Conservation (phyloP, 768 basidiomycete species). For the Melanogaster broomeanus region DNA sequence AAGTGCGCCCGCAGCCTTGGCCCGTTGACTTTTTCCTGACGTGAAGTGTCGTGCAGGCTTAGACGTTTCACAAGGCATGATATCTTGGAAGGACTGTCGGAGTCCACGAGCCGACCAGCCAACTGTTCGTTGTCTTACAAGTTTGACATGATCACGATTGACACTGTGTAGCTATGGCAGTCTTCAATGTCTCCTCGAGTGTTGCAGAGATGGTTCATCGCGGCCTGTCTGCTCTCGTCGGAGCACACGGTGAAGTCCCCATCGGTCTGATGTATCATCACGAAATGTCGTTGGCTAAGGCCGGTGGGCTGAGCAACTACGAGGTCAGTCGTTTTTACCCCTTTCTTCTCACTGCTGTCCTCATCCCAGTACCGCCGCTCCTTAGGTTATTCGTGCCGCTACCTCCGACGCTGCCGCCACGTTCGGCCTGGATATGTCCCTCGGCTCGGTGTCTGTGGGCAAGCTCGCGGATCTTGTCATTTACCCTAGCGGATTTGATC, state of each 20-base stretch:
- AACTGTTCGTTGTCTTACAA: conserved; percentile 46
- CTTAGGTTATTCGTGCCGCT: conserved; percentile 66
- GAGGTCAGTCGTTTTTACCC: conserved; percentile 46
- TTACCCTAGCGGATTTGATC: conserved; percentile 60
- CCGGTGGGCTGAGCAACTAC: conserved; percentile 69
- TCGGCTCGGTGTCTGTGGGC: conserved; percentile 63
- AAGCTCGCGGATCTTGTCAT: conserved; percentile 75
- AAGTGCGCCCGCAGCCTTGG: conserved; percentile 45
- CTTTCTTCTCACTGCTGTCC: not conserved
- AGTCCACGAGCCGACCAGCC: conserved; percentile 59
- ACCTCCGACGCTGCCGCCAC: conserved; percentile 66
- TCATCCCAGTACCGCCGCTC: not conserved
- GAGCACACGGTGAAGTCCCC: conserved; percentile 75
- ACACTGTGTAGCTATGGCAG: conserved; percentile 48
- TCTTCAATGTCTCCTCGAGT: conserved; percentile 71
- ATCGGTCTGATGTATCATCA: conserved; percentile 76
- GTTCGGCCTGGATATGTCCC: conserved; percentile 58
- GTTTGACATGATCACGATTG: not conserved
- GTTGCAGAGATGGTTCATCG: conserved; percentile 68
- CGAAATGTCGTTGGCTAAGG: conserved; percentile 65
- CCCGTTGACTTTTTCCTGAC: not conserved
- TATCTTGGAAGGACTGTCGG: conserved; percentile 57
- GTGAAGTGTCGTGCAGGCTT: conserved; percentile 41
- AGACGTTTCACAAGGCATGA: conserved; percentile 67
- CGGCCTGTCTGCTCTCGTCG: conserved; percentile 65